A percentile compares a stretch with the other conserved stretches of the same genome.
Conservation (phyloP, 2,329 filamentous ascomycete species). For the Anisogramma anomala region DNA sequence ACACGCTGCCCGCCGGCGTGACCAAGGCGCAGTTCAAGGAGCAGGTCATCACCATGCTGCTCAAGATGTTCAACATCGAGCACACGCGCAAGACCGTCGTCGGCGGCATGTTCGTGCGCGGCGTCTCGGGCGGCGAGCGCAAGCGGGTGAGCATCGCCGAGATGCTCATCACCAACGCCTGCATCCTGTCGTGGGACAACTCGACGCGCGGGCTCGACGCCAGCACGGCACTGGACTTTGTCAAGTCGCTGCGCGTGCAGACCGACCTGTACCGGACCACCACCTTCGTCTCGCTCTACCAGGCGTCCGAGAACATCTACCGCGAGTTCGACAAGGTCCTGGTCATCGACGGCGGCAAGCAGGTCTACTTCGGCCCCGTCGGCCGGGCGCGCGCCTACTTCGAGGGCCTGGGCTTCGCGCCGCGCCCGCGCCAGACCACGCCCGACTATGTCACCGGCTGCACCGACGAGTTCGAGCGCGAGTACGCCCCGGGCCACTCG, state of each 20-base stretch:
- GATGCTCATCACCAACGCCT: conserved; percentile 65
- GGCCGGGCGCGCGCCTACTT: conserved; percentile 62
- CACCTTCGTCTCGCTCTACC: conserved; percentile 78
- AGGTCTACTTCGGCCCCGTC: conserved; percentile 64
- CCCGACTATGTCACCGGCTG: conserved; percentile 74
- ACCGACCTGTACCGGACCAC: conserved; percentile 76
- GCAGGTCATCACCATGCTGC: conserved; percentile 58
- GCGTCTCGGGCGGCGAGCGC: conserved; percentile 67
- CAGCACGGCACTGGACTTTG: conserved; percentile 42
- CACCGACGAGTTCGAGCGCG: conserved; percentile 73
- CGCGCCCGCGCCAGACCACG: conserved; percentile 66
- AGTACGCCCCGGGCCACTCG: conserved; percentile 58
- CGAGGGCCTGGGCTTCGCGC: conserved; percentile 61
- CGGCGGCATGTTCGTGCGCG: conserved; percentile 69
- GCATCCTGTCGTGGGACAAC: conserved; percentile 64
- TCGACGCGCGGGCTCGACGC: conserved; percentile 44
- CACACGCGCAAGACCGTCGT: conserved; percentile 79
- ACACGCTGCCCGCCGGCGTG: conserved; percentile 64
- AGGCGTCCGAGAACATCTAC: conserved; percentile 75
- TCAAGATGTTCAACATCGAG: conserved; percentile 91
- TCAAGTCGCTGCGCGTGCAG: conserved; percentile 58
- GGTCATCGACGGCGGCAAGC: conserved; percentile 63
- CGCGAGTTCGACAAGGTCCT: conserved; percentile 73
- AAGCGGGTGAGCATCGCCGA: conserved; percentile 76
- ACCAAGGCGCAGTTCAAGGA: conserved; percentile 65